Evolutionary conservation across 169 alveolate species (phyloP).

Genomic region (Eimeria brunetti): DNA sequence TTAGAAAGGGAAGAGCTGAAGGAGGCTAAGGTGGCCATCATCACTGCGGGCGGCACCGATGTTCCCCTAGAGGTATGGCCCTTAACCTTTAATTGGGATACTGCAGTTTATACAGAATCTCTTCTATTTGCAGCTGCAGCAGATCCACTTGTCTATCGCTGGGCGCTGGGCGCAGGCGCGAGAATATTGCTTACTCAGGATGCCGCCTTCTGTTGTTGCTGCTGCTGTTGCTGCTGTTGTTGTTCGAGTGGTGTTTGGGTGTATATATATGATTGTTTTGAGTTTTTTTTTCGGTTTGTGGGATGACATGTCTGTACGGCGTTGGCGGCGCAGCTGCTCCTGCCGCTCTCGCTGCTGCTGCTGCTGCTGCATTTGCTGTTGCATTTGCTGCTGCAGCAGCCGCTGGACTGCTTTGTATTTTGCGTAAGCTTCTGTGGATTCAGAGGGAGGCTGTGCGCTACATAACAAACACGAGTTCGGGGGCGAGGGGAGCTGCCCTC

Average conservation of each 20-base stretch:
- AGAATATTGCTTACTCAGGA: too few relatives aligned
- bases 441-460: slow-evolving; percentile 71
- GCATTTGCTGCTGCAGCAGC: not conserved
- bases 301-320: too few relatives aligned
- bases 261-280: not conserved
- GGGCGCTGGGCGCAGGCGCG: too few relatives aligned
- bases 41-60: slow-evolving; percentile 78
- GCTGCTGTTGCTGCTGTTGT: slow-evolving; percentile 2
- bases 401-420: not conserved
- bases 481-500: slow-evolving; percentile 76
- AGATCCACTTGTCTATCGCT: too few relatives aligned
- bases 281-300: not conserved
- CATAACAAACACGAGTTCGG: slow-evolving; percentile 67
- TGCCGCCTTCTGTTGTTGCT: slow-evolving; percentile 10
- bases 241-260: not conserved
- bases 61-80: slow-evolving; percentile 63
- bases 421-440: too few relatives aligned
- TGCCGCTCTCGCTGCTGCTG: not conserved
- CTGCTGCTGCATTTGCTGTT: too few relatives aligned
- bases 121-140: too few relatives aligned
- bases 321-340: not conserved
- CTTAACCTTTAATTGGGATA: too few relatives aligned
- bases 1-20: slow-evolving; percentile 15
- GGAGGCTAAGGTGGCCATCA: slow-evolving; percentile 39
- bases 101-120: too few relatives aligned